phyloP scores from a whole-genome alignment of 208 protist genomes.

The Trypanosoma grayi region DNA sequence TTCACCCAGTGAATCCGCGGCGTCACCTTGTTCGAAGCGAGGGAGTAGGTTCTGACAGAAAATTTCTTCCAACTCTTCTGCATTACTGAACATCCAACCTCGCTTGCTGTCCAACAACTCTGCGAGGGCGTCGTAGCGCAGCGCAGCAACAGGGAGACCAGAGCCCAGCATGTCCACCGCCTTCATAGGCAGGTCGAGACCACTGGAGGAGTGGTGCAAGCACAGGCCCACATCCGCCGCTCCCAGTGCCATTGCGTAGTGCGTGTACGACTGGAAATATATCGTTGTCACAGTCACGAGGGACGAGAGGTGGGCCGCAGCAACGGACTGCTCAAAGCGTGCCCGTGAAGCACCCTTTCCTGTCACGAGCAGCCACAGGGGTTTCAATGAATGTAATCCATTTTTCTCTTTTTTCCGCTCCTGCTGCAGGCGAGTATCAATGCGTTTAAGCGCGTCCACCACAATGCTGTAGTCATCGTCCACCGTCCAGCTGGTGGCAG shows the following conservation, averaged over 20 bases:
- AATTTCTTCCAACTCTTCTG: conserved; percentile 52
- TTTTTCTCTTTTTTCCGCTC: background rate
- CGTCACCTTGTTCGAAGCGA: no score
- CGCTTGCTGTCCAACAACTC: conserved; percentile 84
- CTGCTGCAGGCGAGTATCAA: conserved; percentile 72
- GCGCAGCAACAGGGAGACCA: conserved; percentile 90
- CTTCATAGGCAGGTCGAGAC: conserved; percentile 98
- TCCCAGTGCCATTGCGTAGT: conserved; percentile 93
- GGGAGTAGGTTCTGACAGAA: conserved; percentile 25
- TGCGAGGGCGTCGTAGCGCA: conserved; percentile 79
- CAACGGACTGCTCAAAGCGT: conserved; percentile 68
- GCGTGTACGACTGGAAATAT: conserved; percentile 89
- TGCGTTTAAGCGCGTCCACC: conserved; percentile 78
- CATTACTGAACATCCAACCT: conserved; percentile 63
- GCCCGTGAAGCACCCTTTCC: conserved; percentile 59
- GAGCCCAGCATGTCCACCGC: conserved; percentile 96
- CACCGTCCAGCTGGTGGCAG: conserved; percentile 94
- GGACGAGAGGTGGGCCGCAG: conserved; percentile 43
- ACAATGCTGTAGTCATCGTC: conserved; percentile 97
- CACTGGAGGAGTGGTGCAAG: conserved; percentile 93
- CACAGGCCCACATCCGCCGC: conserved; percentile 94
- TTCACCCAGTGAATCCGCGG: background rate
- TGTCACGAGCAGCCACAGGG: conserved; percentile 80
- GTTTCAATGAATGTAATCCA: conserved; percentile 1
- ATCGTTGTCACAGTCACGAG: conserved; percentile 80